Base-by-base conservation (phyloP, 352 stramenopile genomes). In the Thraustochytrium sp. region DNA sequence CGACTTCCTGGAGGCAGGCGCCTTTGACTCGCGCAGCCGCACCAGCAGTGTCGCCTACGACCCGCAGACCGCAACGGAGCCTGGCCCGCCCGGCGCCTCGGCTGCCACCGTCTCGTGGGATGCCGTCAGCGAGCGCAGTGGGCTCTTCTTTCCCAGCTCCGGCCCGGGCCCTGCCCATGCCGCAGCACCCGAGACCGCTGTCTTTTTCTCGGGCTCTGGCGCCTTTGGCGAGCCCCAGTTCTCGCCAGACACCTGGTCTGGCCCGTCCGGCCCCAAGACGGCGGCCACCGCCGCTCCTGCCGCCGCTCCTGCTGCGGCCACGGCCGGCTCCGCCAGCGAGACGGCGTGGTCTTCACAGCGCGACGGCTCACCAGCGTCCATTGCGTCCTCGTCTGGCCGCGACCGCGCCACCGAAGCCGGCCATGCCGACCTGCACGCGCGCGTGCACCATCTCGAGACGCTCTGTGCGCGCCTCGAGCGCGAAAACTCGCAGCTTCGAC, bases 21-120 rank as follows among this genome's bases (percentile, higher is more conserved):
- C 59, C 26, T 72, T 72, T 44, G 59, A 72, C 40, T 44, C 59
- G 9, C 59, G 59, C 9, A 72, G 59, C 3, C 59, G 59, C 40
- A 72, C 59, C 16, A 72, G 59, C 59, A 72, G 59, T 31, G 18
- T 72, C 9, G 59, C 59, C 21, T 72, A 49, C 40, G 59, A 72
- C 11, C 31, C 59, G 0, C 59, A 72, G 59, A 44, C 59, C 59
- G 40, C n/a, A n/a, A n/a, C n/a, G n/a, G n/a, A n/a, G n/a, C n/a
- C n/a, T n/a, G n/a, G n/a, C n/a, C n/a, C n/a, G n/a, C n/a, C n/a
- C n/a, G n/a, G n/a, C n/a, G n/a, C n/a, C n/a, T n/a, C n/a, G n/a
- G n/a, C n/a, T n/a, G n/a, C n/a, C n/a, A n/a, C n/a, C n/a, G n/a
- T n/a, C n/a, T n/a, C 59, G 26, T 72, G 59, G 59, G 59, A 72